These are phyloP conservation scores for Moelleriella libera DNA, from an alignment of 2,329 filamentous ascomycete species.

Conservation along the genomic window DNA sequence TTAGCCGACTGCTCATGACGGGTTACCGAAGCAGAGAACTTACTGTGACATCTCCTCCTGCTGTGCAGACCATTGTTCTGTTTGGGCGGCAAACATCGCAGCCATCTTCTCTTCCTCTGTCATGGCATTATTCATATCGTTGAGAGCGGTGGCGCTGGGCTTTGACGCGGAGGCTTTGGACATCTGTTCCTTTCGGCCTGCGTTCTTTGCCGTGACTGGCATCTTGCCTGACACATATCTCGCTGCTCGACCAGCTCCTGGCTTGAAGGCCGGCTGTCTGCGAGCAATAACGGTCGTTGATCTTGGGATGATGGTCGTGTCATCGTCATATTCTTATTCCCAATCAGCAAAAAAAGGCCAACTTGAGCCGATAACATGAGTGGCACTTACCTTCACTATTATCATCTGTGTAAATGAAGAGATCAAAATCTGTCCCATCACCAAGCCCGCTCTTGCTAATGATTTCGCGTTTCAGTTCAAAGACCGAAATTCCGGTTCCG, in stretches of 20 bases:
- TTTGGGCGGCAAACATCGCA: constrained; percentile 82
- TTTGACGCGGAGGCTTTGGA: constrained; percentile 45
- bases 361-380: background rate
- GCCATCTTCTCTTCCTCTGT: constrained; percentile 91
- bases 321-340: constrained; percentile 77
- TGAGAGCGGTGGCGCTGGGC: constrained; percentile 40
- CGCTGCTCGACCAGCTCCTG: constrained; percentile 78
- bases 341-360: background rate
- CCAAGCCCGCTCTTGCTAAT: constrained; percentile 88
- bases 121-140: constrained; percentile 61
- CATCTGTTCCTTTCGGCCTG: constrained; percentile 48
- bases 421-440: constrained; percentile 91
- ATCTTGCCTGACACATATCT: constrained; percentile 95
- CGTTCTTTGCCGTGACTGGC: constrained; percentile 75
- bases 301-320: constrained; percentile 91
- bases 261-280: constrained; percentile 68
- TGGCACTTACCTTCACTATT: constrained; percentile 63
- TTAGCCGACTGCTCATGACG: no score
- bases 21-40: constrained; percentile 14
- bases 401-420: constrained; percentile 88
- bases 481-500: constrained; percentile 93
- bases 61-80: constrained; percentile 83
- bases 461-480: constrained; percentile 97
- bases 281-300: constrained; percentile 88
- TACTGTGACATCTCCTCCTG: constrained; percentile 85